phyloP scores from a whole-genome alignment of 2,329 filamentous ascomycete genomes.

The Blastomyces gilchristii region DNA sequence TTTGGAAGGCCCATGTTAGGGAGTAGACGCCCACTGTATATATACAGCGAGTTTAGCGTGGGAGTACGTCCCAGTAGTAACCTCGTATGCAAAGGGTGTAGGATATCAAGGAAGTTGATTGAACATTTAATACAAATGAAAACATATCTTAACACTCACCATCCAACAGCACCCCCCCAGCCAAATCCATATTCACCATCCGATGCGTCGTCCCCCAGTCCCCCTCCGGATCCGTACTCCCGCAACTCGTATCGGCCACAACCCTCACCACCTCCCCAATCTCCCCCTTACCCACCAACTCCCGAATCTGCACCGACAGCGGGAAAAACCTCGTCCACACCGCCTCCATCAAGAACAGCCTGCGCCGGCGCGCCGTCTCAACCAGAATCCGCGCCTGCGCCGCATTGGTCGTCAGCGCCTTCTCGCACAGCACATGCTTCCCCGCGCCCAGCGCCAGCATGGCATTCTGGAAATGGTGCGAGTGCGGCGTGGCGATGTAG shows the following conservation, averaged over 20 bases:
- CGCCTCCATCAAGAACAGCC: conserved; percentile 71
- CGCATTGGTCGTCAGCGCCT: conserved; percentile 77
- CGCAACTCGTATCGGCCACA: conserved; percentile 53
- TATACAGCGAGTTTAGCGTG: too few species aligned
- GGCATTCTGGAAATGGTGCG: conserved; percentile 84
- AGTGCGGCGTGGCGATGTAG: conserved; percentile 84
- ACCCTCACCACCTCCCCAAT: conserved; percentile 51
- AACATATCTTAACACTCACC: conserved; percentile 28
- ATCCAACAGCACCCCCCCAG: conserved; percentile 73
- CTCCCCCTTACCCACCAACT: conserved; percentile 47
- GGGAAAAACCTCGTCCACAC: conserved; percentile 89
- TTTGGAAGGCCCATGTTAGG: conserved; percentile 84
- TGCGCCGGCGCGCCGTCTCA: conserved; percentile 61
- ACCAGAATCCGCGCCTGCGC: conserved; percentile 63
- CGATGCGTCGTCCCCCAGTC: conserved; percentile 54
- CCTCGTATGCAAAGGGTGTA: background rate
- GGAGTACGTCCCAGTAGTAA: too few species aligned
- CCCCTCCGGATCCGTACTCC: conserved; percentile 47
- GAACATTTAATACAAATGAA: background rate
- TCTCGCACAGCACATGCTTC: conserved; percentile 85
- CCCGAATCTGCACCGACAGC: conserved; percentile 58
- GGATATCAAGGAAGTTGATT: background rate
- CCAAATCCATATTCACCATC: conserved; percentile 74
- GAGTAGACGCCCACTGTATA: conserved; percentile 65
- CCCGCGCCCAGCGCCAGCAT: conserved; percentile 74